Percentiles rank a stretch among this genome's conserved stretches.
Conservation (phyloP, 768 basidiomycete species). For the Suillus brevipes region DNA sequence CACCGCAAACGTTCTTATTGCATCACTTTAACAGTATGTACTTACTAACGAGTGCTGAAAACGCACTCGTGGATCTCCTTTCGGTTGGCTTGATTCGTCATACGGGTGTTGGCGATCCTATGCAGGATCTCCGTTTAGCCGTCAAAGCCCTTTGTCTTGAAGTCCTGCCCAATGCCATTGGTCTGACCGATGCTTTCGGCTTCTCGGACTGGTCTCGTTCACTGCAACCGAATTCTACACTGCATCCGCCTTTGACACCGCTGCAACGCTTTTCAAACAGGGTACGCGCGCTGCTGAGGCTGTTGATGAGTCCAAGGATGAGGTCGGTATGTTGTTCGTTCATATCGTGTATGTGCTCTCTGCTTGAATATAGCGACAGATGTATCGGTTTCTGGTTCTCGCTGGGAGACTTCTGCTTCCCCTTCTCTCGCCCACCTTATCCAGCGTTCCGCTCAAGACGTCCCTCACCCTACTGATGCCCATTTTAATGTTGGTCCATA, state of each 20-base stretch:
- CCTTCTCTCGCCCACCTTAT: constrained; percentile 68
- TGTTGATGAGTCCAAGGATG: too few species aligned
- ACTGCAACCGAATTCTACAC: too few species aligned
- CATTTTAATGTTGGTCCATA: constrained; percentile 54
- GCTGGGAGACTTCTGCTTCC: constrained; percentile 49
- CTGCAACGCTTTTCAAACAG: too few species aligned
- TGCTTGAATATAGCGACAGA: constrained; percentile 35
- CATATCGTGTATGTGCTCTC: constrained; percentile 8
- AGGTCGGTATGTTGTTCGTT: constrained; percentile 45
- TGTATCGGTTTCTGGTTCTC: constrained; percentile 54
- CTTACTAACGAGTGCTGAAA: constrained; percentile 57
- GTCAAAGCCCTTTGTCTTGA: constrained; percentile 50
- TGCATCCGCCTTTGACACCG: too few species aligned
- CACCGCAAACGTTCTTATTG: background rate
- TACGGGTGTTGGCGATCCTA: constrained; percentile 38
- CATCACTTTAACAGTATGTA: constrained; percentile 44
- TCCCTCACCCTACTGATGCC: constrained; percentile 61
- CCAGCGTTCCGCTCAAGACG: constrained; percentile 48
- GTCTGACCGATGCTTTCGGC: constrained; percentile 70
- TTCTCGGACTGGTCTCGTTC: constrained; percentile 80
- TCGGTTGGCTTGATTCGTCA: constrained; percentile 48
- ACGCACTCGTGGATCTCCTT: constrained; percentile 56
- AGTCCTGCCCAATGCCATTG: constrained; percentile 64
- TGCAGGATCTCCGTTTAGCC: constrained; percentile 48
- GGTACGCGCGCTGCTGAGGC: too few species aligned